Conservation (phyloP, 2,329 filamentous ascomycete species). For the Daldinia sp. region DNA sequence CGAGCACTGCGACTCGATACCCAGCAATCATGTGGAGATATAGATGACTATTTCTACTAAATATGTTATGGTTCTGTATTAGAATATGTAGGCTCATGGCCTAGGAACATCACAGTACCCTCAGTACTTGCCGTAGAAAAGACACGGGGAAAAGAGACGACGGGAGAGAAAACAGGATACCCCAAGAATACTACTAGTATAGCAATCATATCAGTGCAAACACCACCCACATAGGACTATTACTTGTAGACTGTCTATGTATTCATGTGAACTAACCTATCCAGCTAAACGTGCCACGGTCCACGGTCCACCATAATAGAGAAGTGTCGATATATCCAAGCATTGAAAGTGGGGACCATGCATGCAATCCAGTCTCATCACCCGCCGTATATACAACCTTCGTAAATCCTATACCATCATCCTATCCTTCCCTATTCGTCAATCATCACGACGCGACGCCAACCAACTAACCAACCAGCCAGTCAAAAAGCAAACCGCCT, state of each 20-base stretch:
- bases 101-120: not conserved
- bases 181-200: constrained; percentile 1
- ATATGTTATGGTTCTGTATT: not conserved
- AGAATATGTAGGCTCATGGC: not conserved
- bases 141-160: not conserved
- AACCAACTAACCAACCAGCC: constrained; percentile 13
- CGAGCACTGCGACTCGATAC: not conserved
- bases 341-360: constrained; percentile 2
- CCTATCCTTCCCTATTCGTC: constrained; percentile 13
- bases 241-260: constrained; percentile 1
- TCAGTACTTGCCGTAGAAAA: not conserved
- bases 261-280: constrained; percentile 16
- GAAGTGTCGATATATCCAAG: constrained; percentile 19
- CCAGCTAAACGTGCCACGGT: not conserved
- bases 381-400: constrained; percentile 30
- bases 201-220: not conserved
- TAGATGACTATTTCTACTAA: not conserved
- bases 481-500: constrained; percentile 5
- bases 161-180: not conserved
- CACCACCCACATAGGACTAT: not conserved
- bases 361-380: constrained; percentile 1
- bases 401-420: constrained; percentile 12
- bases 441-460: constrained; percentile 22
- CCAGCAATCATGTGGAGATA: not conserved
- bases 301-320: not conserved